Evolutionary conservation across 768 basidiomycete genomes (phyloP).

Genomic region (Fomitopsis pulvina): DNA sequence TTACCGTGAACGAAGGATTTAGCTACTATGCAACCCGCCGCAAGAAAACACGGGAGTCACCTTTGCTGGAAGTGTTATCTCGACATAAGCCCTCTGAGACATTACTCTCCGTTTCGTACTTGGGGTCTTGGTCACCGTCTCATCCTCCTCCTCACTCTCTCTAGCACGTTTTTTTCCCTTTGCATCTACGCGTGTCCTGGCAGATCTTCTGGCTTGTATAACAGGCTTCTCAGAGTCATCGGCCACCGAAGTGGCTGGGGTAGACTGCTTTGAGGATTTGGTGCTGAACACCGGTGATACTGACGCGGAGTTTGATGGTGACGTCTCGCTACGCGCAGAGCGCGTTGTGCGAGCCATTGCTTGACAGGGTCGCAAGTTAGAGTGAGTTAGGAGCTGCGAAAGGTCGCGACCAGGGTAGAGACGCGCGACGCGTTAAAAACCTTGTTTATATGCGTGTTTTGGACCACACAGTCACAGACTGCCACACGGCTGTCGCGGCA

Average conservation of each 20-base stretch:
- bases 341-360: conserved; percentile 16
- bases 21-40: background rate
- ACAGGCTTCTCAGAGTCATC: conserved; percentile 10
- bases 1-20: background rate
- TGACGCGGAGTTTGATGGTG: conserved; percentile 31
- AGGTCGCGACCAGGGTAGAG: conserved; percentile 14
- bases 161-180: conserved; percentile 11
- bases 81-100: conserved; percentile 15
- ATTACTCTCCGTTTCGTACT: conserved; percentile 16
- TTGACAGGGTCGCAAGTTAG: conserved; percentile 1
- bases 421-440: conserved; percentile 22
- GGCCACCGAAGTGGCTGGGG: conserved; percentile 45
- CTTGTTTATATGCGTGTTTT: conserved; percentile 17
- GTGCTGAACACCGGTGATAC: conserved; percentile 48
- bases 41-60: background rate
- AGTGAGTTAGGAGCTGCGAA: conserved; percentile 4
- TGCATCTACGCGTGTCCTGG: conserved; percentile 7
- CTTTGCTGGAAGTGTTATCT: conserved; percentile 11
- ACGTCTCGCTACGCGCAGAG: conserved; percentile 21
- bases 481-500: background rate
- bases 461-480: background rate
- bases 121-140: conserved; percentile 6
- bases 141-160: conserved; percentile 7
- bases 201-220: background rate
- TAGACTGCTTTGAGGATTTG: conserved; percentile 37